Base-by-base conservation (phyloP, 768 basidiomycete genomes). In the Lepiota brunneoincarnata region DNA sequence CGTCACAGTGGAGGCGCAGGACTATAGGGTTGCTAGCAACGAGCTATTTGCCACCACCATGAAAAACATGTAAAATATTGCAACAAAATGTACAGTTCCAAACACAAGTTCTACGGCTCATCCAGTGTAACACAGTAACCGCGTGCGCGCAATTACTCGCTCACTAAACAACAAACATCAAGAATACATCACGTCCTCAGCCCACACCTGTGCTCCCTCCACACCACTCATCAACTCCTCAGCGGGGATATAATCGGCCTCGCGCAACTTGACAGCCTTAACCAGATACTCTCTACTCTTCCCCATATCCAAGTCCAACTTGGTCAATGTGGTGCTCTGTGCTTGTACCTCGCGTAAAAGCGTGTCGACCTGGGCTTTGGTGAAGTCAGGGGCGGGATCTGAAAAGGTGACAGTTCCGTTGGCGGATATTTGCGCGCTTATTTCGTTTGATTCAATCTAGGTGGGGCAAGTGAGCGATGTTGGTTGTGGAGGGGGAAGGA, bases 381-480 rank as follows among this genome's bases (percentile, higher is more conserved):
- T 75, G 57, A 86, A 82, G 48, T 72, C 68, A n/a, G 80, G 74
- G 1, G 80, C 76, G 14, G 82, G 78, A 62, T 87, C 85, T 15
- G 80, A 78, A 67, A 92, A 91, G 0, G 84, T 84, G 17, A 93
- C 89, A 0, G 87, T 88, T 4, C 82, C 86, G 49, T 82, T 75
- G 1, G 79, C 77, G 1, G 84, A 82, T 31, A 93, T 79, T 37
- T 76, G 77, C 0, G 89, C 91, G 18, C 75, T 78, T 58, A 93
- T 85, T 57, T 90, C 87, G 51, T 74, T 76, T 0, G 77, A 73
- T 63, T 87, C 86, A 58, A 93, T 87, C 91, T 91, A 15, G 6
- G 17, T 23, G 9, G n/a, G 45, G 49, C n/a, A 23, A 34, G 42
- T 7, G 21, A 20, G 52, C 4, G n/a, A 21, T 40, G 39, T 41